Conservation (phyloP, 2,329 filamentous ascomycete genomes). For the Eurotiales sp. region DNA sequence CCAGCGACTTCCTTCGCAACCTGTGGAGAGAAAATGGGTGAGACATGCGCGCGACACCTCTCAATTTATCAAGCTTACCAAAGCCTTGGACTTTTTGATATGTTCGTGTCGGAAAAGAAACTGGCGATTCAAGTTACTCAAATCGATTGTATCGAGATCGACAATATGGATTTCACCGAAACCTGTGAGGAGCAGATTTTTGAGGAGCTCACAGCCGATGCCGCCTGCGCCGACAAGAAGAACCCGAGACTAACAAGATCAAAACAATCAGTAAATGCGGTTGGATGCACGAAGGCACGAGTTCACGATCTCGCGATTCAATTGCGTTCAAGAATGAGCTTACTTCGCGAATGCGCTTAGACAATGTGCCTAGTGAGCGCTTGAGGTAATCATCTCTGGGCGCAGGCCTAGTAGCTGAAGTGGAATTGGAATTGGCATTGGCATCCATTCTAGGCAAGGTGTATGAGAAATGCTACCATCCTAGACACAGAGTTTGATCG, state of each 20-base stretch:
- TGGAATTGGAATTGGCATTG: too few relatives aligned
- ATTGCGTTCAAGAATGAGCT: slow-evolving; percentile 5
- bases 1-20: slow-evolving; percentile 89
- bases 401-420: slow-evolving; percentile 25
- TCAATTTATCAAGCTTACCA: slow-evolving; percentile 55
- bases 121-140: slow-evolving; percentile 95
- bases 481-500: not conserved
- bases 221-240: slow-evolving; percentile 95
- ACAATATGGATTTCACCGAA: slow-evolving; percentile 93
- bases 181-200: slow-evolving; percentile 88
- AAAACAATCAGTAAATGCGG: slow-evolving; percentile 2
- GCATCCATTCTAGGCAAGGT: slow-evolving; percentile 13
- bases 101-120: slow-evolving; percentile 96
- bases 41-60: not conserved
- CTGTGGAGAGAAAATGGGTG: slow-evolving; percentile 41
- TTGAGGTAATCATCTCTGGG: slow-evolving; percentile 40
- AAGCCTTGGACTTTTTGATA: slow-evolving; percentile 93
- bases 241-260: slow-evolving; percentile 64
- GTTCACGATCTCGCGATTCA: not conserved
- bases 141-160: slow-evolving; percentile 95
- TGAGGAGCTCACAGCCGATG: slow-evolving; percentile 95
- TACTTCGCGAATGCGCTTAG: slow-evolving; percentile 40
- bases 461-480: slow-evolving; percentile 3
- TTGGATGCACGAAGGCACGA: not conserved
- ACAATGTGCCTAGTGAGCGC: slow-evolving; percentile 42